Evolutionary conservation across 495 filamentous ascomycete species (phyloP), one percentile per base, ranked within the genome.

Genomic region (Hypoxylon intermedium): DNA sequence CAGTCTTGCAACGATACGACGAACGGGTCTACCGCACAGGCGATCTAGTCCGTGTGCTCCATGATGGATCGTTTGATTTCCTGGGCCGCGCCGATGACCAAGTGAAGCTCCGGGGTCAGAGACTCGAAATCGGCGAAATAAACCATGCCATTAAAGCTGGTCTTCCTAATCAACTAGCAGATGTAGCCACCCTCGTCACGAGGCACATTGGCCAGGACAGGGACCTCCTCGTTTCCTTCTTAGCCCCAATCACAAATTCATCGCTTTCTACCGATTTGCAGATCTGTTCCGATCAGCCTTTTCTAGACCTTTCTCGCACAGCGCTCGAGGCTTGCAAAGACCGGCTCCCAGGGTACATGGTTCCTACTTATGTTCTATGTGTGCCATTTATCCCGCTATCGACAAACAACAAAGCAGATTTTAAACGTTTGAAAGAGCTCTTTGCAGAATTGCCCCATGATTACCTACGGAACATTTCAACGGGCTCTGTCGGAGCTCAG

Each of bases 111-210:
- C 80, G 90, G 9, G 91, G 91, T 0, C 88, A 90, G 56, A 78
- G 91, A 5, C 77, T 95, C 0, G 90, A 95, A 63, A 84, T 91
- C 49, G 83, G 82, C 1, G 89, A 95, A 71, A 90, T 95, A 57
- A 88, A 89, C 57, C 82, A 83, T 26, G 78, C 80, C 3, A 86
- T 90, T 50, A 83, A 80, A 50, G 72, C 76, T 12, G 75, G 74
- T 0, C 75, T 79, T 0, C 37, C 63, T 0, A 68, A 70, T 1
- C 53, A 48, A 18, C 58, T 87, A 11, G 67, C 72, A 7, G 86
- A 89, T 53, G 83, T 89, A 4, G 82, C 82, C 5, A 91, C 89
- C 0, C 61, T 90, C 1, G 85, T 91, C 12, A 73, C 88, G 15
- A 84, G 81, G 51, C 85, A 88, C 60, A 74, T 70, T n/a, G 78